phyloP scores from a whole-genome alignment of 345 rosid genomes.

The Theobroma cacao region DNA sequence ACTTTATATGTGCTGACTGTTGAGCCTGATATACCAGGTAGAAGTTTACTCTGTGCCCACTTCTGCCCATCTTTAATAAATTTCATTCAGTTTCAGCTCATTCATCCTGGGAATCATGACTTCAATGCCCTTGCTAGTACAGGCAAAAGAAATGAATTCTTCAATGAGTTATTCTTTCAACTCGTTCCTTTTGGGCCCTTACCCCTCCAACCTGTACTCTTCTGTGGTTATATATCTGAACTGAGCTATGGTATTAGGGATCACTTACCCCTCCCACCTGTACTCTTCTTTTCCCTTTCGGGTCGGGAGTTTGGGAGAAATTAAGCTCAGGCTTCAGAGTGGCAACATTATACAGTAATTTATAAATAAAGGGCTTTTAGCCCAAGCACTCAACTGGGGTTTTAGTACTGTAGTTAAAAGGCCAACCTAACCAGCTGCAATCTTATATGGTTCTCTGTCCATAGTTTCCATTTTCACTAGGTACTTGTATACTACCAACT shows the following conservation, averaged over 20 bases:
- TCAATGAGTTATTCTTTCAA: no score
- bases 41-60: neutral
- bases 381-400: neutral
- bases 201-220: no score
- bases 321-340: neutral
- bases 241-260: no score
- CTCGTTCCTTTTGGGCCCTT: neutral
- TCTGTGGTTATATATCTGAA: no score
- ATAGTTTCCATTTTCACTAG: no score
- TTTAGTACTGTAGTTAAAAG: neutral
- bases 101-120: neutral
- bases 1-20: neutral
- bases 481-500: no score
- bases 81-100: neutral
- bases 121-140: neutral
- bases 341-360: no score
- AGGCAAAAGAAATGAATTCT: neutral
- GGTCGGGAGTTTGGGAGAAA: neutral
- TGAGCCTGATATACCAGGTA: neutral
- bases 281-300: neutral
- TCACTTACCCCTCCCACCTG: neutral
- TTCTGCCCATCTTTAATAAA: neutral
- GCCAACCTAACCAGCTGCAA: neutral
- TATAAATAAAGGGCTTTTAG: neutral
- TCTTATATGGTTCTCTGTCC: neutral